Percentiles rank a stretch among this genome's conserved stretches.
These are phyloP conservation scores for Chalciporus sp. DNA, from an alignment of 1,284 basidiomycete species.

Conservation along the genomic window DNA sequence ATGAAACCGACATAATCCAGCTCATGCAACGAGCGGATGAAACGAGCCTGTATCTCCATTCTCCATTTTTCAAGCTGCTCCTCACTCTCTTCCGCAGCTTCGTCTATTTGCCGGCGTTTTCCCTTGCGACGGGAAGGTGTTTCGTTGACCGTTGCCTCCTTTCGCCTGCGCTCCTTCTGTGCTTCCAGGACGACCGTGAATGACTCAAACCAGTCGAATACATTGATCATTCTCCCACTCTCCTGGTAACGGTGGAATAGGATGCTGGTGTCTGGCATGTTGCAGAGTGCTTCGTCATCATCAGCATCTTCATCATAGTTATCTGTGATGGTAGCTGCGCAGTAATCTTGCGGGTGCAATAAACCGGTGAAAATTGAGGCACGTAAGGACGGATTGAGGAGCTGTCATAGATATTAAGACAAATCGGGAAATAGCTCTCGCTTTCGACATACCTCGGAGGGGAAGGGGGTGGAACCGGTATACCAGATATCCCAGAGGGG, in stretches of 20 bases:
- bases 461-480: slow-evolving; percentile 61
- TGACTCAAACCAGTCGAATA: slow-evolving; percentile 80
- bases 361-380: slow-evolving; percentile 61
- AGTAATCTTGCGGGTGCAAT: slow-evolving; percentile 57
- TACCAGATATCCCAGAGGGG: slow-evolving; percentile 73
- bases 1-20: slow-evolving; percentile 77
- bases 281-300: slow-evolving; percentile 40
- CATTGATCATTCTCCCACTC: slow-evolving; percentile 76
- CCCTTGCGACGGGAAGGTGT: slow-evolving; percentile 33
- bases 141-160: slow-evolving; percentile 10
- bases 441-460: slow-evolving; percentile 55
- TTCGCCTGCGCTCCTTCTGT: slow-evolving; percentile 41
- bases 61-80: slow-evolving; percentile 55
- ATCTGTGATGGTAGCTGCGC: slow-evolving; percentile 11
- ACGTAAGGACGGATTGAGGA: slow-evolving; percentile 70
- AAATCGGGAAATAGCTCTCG: slow-evolving; percentile 12
- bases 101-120: slow-evolving; percentile 22
- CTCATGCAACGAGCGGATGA: slow-evolving; percentile 76
- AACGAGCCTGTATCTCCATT: slow-evolving; percentile 70
- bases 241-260: slow-evolving; percentile 76
- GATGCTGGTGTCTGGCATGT: slow-evolving; percentile 70
- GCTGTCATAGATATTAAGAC: slow-evolving; percentile 36
- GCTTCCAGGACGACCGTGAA: slow-evolving; percentile 64
- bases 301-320: slow-evolving; percentile 15
- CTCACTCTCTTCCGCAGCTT: slow-evolving; percentile 36